Evolutionary conservation across 495 filamentous ascomycete species (phyloP).

Genomic region (Cercophora samala): DNA sequence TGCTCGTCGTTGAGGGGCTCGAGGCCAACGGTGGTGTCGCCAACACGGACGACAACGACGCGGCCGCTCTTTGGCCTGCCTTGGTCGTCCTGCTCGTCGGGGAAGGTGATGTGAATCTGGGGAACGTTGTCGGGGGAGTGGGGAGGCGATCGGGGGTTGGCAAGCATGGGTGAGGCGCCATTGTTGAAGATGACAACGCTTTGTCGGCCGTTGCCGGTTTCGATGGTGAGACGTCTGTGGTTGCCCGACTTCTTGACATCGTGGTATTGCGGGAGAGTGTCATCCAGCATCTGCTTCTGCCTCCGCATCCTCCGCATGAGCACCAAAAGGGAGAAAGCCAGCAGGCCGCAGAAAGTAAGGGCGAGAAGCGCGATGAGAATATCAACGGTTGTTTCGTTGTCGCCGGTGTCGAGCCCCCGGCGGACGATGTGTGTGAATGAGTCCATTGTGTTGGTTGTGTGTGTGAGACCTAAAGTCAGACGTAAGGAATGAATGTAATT

Average conservation of each 20-base stretch:
- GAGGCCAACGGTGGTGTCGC: conserved; percentile 81
- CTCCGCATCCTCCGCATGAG: conserved; percentile 60
- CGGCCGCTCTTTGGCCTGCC: conserved; percentile 81
- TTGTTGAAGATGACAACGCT: conserved; percentile 73
- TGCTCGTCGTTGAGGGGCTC: conserved; percentile 78
- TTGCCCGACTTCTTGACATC: conserved; percentile 41
- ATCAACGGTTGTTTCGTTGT: conserved; percentile 56
- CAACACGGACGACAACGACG: conserved; percentile 88
- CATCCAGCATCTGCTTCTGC: conserved; percentile 46
- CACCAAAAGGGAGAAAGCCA: conserved; percentile 63
- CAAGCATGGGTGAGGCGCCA: conserved; percentile 65
- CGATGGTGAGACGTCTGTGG: conserved; percentile 47
- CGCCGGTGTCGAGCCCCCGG: conserved; percentile 50
- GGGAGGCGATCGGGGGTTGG: conserved; percentile 70
- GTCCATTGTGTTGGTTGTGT: conserved; percentile 43
- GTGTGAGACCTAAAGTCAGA: not conserved
- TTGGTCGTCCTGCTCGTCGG: conserved; percentile 86
- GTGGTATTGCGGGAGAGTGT: conserved; percentile 57
- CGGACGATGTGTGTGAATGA: conserved; percentile 47
- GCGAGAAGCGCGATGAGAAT: conserved; percentile 77
- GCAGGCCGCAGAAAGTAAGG: conserved; percentile 65
- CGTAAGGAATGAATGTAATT: conserved; percentile 16
- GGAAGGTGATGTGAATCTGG: conserved; percentile 97
- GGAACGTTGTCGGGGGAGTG: conserved; percentile 75
- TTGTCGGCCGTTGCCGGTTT: conserved; percentile 64